A percentile compares a stretch with the other conserved stretches of the same genome.
These are phyloP conservation scores for Diaporthe longicolla DNA, from an alignment of 2,329 filamentous ascomycete species.

Conservation along the genomic window DNA sequence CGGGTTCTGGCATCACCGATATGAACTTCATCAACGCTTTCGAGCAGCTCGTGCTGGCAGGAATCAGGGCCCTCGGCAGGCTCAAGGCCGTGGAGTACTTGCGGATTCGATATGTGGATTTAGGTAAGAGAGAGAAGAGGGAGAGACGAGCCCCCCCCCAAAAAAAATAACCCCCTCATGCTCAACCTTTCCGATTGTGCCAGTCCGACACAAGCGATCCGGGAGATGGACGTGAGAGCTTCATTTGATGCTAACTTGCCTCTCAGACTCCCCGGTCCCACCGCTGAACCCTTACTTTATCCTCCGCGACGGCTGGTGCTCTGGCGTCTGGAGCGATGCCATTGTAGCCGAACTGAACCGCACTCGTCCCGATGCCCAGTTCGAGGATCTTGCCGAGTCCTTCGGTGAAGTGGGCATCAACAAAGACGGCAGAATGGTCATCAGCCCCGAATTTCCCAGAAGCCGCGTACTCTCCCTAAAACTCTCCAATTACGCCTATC, in stretches of 20 bases:
- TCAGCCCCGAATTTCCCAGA: constrained; percentile 68
- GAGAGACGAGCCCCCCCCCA: neutral
- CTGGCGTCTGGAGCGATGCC: constrained; percentile 79
- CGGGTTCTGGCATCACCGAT: constrained; percentile 78
- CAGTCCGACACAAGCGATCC: neutral
- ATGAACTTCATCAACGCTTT: constrained; percentile 80
- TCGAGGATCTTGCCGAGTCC: constrained; percentile 74
- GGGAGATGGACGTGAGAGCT: neutral
- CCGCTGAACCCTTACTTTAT: constrained; percentile 81
- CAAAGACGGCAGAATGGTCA: constrained; percentile 71
- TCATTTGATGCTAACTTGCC: neutral
- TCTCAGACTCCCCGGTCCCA: constrained; percentile 76
- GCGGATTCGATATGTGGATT: constrained; percentile 81
- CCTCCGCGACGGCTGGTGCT: constrained; percentile 71
- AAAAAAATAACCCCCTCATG: neutral
- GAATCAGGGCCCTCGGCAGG: constrained; percentile 71
- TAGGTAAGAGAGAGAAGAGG: constrained; percentile 61
- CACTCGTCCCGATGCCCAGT: constrained; percentile 70
- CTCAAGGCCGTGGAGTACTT: constrained; percentile 74
- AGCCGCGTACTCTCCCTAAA: constrained; percentile 69
- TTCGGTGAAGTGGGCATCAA: constrained; percentile 72
- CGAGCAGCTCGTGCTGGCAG: constrained; percentile 76
- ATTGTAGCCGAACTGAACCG: constrained; percentile 74
- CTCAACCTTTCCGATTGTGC: neutral
- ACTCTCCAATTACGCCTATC: constrained; percentile 68